Conservation (phyloP, 2,329 filamentous ascomycete species). For the Pseudopithomyces chartarum region DNA sequence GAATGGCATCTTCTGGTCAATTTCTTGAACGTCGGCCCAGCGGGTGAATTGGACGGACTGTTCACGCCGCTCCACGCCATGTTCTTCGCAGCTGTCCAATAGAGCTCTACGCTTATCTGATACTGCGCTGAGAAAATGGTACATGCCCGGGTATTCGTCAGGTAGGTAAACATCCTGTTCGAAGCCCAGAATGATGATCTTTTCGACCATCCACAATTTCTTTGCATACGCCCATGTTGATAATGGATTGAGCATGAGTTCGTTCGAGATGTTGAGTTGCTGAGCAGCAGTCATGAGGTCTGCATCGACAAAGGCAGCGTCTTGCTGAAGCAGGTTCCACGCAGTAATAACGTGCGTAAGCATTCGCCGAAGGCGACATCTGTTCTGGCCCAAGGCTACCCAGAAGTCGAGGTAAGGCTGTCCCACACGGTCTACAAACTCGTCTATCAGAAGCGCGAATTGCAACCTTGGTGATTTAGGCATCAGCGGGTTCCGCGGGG, state of each 20-base stretch:
- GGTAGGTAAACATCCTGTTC: constrained; percentile 88
- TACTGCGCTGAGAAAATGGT: constrained; percentile 62
- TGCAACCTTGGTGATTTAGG: constrained; percentile 74
- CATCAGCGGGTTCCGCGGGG: constrained; percentile 45
- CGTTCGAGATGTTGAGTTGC: constrained; percentile 35
- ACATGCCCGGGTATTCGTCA: constrained; percentile 86
- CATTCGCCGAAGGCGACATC: constrained; percentile 86
- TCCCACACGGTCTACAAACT: constrained; percentile 61
- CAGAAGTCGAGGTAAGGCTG: constrained; percentile 83
- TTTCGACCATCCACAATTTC: constrained; percentile 87
- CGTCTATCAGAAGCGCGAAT: constrained; percentile 71
- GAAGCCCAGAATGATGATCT: constrained; percentile 88
- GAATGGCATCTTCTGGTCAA: constrained; percentile 17
- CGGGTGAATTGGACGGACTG: constrained; percentile 4
- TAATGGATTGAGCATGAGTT: constrained; percentile 71
- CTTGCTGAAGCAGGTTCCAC: constrained; percentile 82
- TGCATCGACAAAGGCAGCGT: constrained; percentile 60
- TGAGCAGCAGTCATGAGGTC: constrained; percentile 47
- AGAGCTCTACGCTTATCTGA: constrained; percentile 26
- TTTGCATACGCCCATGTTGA: constrained; percentile 90
- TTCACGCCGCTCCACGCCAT: constrained; percentile 14
- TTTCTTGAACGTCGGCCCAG: constrained; percentile 14
- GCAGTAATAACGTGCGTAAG: constrained; percentile 81
- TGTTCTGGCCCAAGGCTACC: constrained; percentile 84
- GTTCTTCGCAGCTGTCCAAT: constrained; percentile 21